These are phyloP conservation scores for Gynandropsis gynandra DNA, from an alignment of 345 rosid species.

Conservation along the genomic window DNA sequence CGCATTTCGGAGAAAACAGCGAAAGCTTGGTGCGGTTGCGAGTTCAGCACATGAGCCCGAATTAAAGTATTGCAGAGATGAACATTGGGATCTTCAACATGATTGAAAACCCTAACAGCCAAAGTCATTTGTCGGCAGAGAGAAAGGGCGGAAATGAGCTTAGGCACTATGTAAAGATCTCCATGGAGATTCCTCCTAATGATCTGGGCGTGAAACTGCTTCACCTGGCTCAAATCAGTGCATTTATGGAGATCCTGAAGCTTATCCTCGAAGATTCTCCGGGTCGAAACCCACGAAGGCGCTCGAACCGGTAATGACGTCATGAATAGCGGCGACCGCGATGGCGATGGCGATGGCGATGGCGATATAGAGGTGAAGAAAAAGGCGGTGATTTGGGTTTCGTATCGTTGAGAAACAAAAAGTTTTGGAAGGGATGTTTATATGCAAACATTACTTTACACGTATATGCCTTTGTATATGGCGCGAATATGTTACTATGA, in stretches of 20 bases:
- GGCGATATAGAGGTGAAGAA: too few relatives aligned
- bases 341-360: conserved; percentile 1
- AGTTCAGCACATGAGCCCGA: conserved; percentile 53
- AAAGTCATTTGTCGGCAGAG: conserved; percentile 47
- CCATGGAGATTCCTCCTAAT: conserved; percentile 49
- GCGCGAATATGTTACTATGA: too few relatives aligned
- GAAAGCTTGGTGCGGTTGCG: conserved; percentile 48
- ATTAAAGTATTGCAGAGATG: conserved; percentile 64
- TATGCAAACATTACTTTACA: too few relatives aligned
- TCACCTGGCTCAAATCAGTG: conserved; percentile 43
- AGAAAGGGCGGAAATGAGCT: conserved; percentile 62
- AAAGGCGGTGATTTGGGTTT: too few relatives aligned
- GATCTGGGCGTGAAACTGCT: conserved; percentile 70
- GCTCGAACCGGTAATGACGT: conserved; percentile 46
- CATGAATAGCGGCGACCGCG: conserved; percentile 22
- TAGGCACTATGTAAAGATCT: conserved; percentile 55
- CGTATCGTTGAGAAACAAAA: background rate
- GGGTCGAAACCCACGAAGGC: conserved; percentile 59
- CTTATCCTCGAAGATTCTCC: conserved; percentile 60
- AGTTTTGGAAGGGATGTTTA: too few relatives aligned
- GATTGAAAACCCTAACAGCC: conserved; percentile 57
- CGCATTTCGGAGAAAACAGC: conserved; percentile 59
- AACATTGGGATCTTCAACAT: conserved; percentile 42
- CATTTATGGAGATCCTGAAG: conserved; percentile 70
- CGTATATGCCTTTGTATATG: too few relatives aligned